Base-by-base conservation (phyloP, 2,329 filamentous ascomycete species). In the Ilyonectria mors-panacis region DNA sequence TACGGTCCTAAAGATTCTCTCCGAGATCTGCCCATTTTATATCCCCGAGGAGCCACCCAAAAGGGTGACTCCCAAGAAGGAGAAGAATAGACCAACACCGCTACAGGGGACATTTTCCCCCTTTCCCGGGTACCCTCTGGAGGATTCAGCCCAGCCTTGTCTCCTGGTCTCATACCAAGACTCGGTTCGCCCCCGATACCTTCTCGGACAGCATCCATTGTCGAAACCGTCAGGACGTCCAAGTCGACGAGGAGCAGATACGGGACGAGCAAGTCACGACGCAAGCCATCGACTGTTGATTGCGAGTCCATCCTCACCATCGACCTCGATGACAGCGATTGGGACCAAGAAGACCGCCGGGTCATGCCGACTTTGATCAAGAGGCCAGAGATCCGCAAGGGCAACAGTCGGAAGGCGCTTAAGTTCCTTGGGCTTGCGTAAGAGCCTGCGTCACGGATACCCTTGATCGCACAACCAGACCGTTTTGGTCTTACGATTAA, bases 371-470 rank as follows among this genome's bases (percentile, higher is more conserved):
- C 87, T 26, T 84, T 83, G 42, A 74, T 83, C 74, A 78, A 78
- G 62, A 82, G 79, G 65, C 66, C 73, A 2, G 72, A 72, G 12
- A 70, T 74, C 30, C 78, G 76, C 17, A 84, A 82, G 74, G 81
- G 80, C 2, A 85, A 83, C 63, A 86, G 81, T 56, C 81, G 82
- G 8, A 88, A 88, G 75, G 86, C 86, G 7, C 80, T 88, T 59
- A 87, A 86, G 75, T 87, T 87, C 73, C 79, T 88, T 1, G 86
- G 86, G 0, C 76, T 88, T 50, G 82, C 82, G 12, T 85, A 72
- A 73, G 5, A 45, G 21, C 39, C 54, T 21, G 26, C 8, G 17
- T n/a, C 17, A 33, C 28, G 10, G 28, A 30, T 21, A 39, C 4
- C 23, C 21, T 6, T 39, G 4, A n/a, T 15, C 51, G 21, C 13